These are phyloP conservation scores for Lasiodiplodia citricola DNA, from an alignment of 2,329 filamentous ascomycete species.

Conservation along the genomic window DNA sequence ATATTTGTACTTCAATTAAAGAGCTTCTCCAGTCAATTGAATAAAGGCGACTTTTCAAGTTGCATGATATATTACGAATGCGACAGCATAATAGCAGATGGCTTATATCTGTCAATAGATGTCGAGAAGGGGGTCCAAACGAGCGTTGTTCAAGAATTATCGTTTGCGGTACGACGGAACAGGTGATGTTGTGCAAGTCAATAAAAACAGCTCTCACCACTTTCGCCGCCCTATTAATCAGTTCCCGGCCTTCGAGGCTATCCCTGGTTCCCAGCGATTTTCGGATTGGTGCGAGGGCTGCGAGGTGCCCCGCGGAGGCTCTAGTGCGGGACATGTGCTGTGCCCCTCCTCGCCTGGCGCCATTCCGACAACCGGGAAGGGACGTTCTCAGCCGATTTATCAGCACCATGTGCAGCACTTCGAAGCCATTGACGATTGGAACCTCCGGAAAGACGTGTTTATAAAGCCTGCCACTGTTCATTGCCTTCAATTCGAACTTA, in stretches of 20 bases:
- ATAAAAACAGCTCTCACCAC: background rate
- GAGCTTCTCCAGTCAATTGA: background rate
- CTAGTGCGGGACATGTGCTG: no score
- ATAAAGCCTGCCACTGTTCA: background rate
- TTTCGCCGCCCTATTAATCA: background rate
- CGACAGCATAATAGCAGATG: no score
- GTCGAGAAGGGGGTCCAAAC: no score
- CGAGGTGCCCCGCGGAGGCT: background rate
- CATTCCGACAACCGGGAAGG: background rate
- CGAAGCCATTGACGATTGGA: background rate
- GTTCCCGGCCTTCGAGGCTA: background rate
- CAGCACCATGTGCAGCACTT: background rate
- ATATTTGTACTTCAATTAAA: background rate
- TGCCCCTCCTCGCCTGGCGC: conserved; percentile 9
- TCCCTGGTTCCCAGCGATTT: background rate
- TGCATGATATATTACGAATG: no score
- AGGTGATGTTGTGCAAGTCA: background rate
- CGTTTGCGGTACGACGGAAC: background rate
- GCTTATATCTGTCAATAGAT: no score
- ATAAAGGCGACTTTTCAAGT: no score
- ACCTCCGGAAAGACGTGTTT: background rate
- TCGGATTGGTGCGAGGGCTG: background rate
- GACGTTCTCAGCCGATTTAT: background rate
- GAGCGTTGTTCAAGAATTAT: no score
- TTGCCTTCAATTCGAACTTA: background rate